Base-by-base conservation (phyloP, 495 filamentous ascomycete species). In the Tirmania nivea region DNA sequence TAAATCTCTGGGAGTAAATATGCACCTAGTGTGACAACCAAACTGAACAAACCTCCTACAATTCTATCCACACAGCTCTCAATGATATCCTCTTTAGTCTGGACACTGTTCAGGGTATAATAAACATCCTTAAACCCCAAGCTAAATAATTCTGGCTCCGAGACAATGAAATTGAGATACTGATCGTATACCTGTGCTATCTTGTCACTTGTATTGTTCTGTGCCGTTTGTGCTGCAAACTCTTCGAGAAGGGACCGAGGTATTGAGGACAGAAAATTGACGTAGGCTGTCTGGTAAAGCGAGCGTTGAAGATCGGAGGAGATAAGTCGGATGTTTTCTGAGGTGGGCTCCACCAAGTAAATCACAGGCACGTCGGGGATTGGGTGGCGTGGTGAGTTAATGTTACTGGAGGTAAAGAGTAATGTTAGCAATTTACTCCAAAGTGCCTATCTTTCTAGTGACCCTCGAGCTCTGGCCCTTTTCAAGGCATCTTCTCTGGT, bases 341-440 rank as follows among this genome's bases (percentile, higher is more conserved):
- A 59, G 11, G 79, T 92, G 7, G 92, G 92, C 63, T 99, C 92
- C 60, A 96, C 76, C 12, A 99, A 75, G 64, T 99, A 99, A 52
- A 99, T 77, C 52, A 90, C 92, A 6, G 90, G 89, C 21, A 95
- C 92, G 66, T 99, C 92, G 49, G 90, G 90, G 56, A 99, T 95
- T 10, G 86, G 77, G 61, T 94, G 85, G 64, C 92, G 74, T 54
- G 78, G 71, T 10, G 85, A 78, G 54, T 83, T 77, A 63, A 99
- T 78, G 65, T 88, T 85, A 65, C 83, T 86, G 55, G 25, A 47
- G 42, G 42, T n/a, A n/a, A 3, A 19, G 42, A 19, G 14, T 47
- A 19, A n/a, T 6, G 42, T 47, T 47, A 47, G 42, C 14, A 3
- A 19, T 47, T 19, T 47, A 2, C 6, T 34, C 48, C 10, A 10